These are phyloP conservation scores for Metschnikowia henanensis DNA, from an alignment of 805 yeast species.

Conservation along the genomic window DNA sequence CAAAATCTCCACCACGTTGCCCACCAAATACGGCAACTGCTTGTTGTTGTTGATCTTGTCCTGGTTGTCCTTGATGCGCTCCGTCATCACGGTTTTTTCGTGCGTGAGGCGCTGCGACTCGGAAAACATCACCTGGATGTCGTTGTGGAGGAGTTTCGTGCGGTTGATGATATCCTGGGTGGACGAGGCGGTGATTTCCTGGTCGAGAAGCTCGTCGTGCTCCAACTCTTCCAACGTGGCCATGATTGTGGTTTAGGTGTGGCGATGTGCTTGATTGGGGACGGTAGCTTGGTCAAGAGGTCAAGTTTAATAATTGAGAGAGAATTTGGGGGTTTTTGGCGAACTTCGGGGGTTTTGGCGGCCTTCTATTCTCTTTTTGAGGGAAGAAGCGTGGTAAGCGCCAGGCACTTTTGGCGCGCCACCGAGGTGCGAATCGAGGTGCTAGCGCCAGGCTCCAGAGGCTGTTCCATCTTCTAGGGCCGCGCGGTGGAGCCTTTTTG, in stretches of 20 bases:
- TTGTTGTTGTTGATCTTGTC: constrained; percentile 95
- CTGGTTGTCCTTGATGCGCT: constrained; percentile 91
- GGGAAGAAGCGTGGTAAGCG: no score
- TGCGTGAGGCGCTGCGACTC: constrained; percentile 89
- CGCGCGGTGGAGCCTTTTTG: no score
- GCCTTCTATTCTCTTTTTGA: no score
- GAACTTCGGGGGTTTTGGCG: no score
- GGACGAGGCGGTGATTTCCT: constrained; percentile 75
- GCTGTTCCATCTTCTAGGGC: no score
- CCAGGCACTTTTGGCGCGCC: no score
- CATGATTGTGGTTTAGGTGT: constrained; percentile 43
- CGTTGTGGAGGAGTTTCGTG: constrained; percentile 87
- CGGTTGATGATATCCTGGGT: constrained; percentile 84
- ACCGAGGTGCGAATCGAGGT: no score
- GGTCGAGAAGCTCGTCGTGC: constrained; percentile 66
- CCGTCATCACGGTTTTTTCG: constrained; percentile 90
- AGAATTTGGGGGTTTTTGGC: no score
- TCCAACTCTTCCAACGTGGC: constrained; percentile 85
- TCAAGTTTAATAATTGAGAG: no score
- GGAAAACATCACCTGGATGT: constrained; percentile 90
- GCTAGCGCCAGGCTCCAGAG: no score
- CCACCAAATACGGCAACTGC: constrained; percentile 94
- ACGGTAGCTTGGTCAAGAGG: no score
- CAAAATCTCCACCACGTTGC: constrained; percentile 92
- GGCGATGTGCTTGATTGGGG: neutral